Evolutionary conservation across 495 filamentous ascomycete genomes (phyloP), one percentile per base, ranked within the genome.

Genomic region (Aspergillus olivimuriae): DNA sequence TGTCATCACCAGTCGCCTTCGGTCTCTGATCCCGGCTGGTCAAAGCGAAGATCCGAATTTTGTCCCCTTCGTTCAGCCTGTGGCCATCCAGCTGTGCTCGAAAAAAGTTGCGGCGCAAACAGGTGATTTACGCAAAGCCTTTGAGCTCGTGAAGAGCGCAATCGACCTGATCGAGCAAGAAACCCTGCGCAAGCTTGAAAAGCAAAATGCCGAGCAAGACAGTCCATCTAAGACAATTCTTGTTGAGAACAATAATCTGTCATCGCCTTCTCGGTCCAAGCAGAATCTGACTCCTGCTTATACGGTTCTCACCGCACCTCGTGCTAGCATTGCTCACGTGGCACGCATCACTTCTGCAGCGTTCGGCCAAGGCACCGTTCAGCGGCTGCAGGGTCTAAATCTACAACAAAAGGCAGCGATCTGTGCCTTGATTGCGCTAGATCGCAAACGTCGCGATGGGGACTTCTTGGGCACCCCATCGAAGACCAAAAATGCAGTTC

Each of bases 351-450:
- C 94, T 0, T 82, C 91, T 0, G 75, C 87, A 1, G 81, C 86
- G 14, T 92, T 97, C 51, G 83, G 86, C 51, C 87, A 94, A 52
- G 89, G 87, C 24, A 81, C 88, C 10, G 75, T 70, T 9, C 86
- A 94, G 48, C 77, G 92, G 41, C 76, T 99, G 4, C 83, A 86
- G 62, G 79, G 78, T 1, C 74, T 99, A 33, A 97, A 96, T 55
- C 74, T 97, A 1, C 92, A 99, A 53, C 94, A 97, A 69, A 99
- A 95, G 62, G 92, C 90, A 2, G 89, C 87, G 6, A 76, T 99
- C 18, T 97, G 94, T 63, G 77, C 90, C 0, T 71, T 97, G 20
- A 69, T 89, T 35, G 86, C 88, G 1, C 75, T 91, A 2, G 90
- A 96, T 61, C 86, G 74, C 38, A 66, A 65, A 48, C 62, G 64